Percentiles rank a stretch among this genome's conserved stretches.
phyloP scores from a whole-genome alignment of 148 eudicot species.

The Camellia sinensis region DNA sequence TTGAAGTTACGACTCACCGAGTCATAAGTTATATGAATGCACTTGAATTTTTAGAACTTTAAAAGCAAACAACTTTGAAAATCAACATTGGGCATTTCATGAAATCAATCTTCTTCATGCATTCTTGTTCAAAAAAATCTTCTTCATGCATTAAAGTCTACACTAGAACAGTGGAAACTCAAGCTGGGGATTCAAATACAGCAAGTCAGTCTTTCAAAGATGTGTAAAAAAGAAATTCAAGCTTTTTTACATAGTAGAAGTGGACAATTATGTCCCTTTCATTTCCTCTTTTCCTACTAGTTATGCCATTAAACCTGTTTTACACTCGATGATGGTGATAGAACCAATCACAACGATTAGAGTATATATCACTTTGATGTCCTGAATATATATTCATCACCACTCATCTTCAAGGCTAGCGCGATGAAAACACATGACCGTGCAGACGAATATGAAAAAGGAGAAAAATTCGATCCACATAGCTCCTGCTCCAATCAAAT shows the following conservation, averaged over 20 bases:
- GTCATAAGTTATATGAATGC: no score
- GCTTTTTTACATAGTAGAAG: not conserved
- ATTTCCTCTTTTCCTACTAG: not conserved
- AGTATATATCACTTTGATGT: not conserved
- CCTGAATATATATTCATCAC: constrained; percentile 26
- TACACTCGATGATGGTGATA: not conserved
- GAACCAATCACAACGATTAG: not conserved
- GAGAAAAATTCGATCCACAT: constrained; percentile 83
- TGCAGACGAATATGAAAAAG: constrained; percentile 84
- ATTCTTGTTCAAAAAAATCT: no score
- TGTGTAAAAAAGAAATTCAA: not conserved
- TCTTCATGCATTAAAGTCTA: not conserved
- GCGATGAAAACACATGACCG: constrained; percentile 87
- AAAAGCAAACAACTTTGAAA: no score
- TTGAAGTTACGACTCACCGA: no score
- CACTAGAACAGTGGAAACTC: not conserved
- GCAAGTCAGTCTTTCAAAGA: not conserved
- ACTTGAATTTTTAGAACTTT: no score
- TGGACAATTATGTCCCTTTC: not conserved
- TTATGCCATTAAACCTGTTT: not conserved
- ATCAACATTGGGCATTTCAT: no score
- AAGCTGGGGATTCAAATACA: not conserved
- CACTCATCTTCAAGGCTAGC: constrained; percentile 86
- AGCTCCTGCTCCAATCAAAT: constrained; percentile 74
- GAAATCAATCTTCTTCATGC: not conserved